Percentiles rank a stretch among this genome's conserved stretches.
phyloP scores from a whole-genome alignment of 1,284 basidiomycete genomes.

The Ceraceosorus bombacis region DNA sequence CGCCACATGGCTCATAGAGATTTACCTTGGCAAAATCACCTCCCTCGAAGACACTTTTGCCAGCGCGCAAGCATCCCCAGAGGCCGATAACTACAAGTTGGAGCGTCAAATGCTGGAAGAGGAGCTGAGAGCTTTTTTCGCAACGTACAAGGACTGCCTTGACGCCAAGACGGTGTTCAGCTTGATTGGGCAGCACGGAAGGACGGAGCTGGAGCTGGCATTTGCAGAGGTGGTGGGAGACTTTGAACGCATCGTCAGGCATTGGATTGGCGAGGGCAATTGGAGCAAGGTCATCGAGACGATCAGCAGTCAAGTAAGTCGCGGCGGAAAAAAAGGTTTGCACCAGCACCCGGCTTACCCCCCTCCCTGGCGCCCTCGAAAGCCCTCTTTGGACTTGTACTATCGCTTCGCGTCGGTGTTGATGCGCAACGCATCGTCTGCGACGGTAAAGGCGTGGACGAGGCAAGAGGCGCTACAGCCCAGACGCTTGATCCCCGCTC shows the following conservation, averaged over 20 bases:
- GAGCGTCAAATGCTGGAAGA: slow-evolving; percentile 82
- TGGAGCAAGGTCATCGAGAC: slow-evolving; percentile 85
- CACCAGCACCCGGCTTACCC: too few relatives aligned
- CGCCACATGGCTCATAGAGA: slow-evolving; percentile 96
- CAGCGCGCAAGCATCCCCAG: slow-evolving; percentile 73
- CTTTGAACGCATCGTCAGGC: slow-evolving; percentile 74
- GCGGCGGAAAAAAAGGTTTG: too few relatives aligned
- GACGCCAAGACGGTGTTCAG: slow-evolving; percentile 81
- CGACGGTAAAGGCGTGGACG: slow-evolving; percentile 85
- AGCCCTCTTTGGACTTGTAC: slow-evolving; percentile 76
- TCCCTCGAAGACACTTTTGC: slow-evolving; percentile 74
- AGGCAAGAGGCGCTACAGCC: slow-evolving; percentile 72
- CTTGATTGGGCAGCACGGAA: slow-evolving; percentile 83
- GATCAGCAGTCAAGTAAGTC: slow-evolving; percentile 54
- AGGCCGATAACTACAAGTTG: slow-evolving; percentile 74
- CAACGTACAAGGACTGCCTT: slow-evolving; percentile 76
- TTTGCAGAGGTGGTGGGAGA: slow-evolving; percentile 79
- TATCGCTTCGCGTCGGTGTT: slow-evolving; percentile 85
- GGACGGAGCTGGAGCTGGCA: slow-evolving; percentile 83
- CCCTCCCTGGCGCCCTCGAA: slow-evolving; percentile 5
- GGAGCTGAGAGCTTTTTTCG: slow-evolving; percentile 81
- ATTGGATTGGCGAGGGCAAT: slow-evolving; percentile 83
- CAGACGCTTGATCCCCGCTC: slow-evolving; percentile 75
- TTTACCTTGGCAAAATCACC: slow-evolving; percentile 92
- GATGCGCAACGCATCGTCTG: slow-evolving; percentile 74